Percentiles rank a stretch among this genome's conserved stretches.
phyloP scores from a whole-genome alignment of 2,329 filamentous ascomycete species.

The Cladosporium phlei region DNA sequence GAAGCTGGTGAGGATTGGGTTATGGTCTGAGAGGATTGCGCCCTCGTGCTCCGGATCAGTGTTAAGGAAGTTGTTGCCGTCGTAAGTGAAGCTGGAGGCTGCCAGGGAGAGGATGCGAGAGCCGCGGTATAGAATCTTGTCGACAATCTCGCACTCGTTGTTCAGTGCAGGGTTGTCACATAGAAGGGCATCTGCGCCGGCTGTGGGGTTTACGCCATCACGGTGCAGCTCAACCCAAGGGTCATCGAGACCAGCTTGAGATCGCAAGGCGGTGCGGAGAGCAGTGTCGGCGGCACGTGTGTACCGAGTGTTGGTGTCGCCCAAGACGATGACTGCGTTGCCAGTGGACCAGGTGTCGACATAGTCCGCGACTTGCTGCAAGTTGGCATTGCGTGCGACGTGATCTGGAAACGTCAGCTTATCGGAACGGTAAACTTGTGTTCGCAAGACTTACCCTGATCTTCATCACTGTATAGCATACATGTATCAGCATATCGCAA shows the following conservation, averaged over 20 bases:
- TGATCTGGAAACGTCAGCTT: too few species aligned
- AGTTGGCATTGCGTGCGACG: slow-evolving; percentile 53
- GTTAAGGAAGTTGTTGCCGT: slow-evolving; percentile 17
- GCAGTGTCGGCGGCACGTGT: slow-evolving; percentile 53
- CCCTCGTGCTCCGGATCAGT: slow-evolving; percentile 2
- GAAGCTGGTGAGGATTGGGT: slow-evolving; percentile 6
- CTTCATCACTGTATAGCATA: slow-evolving; percentile 35
- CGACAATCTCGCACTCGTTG: slow-evolving; percentile 59
- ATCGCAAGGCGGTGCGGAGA: slow-evolving; percentile 40
- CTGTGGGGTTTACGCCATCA: slow-evolving; percentile 26
- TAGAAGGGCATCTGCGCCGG: slow-evolving; percentile 24
- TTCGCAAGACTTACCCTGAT: too few species aligned
- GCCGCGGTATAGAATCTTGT: slow-evolving; percentile 61
- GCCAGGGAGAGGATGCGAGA: slow-evolving; percentile 24
- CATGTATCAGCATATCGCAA: background rate
- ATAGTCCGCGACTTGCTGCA: slow-evolving; percentile 56
- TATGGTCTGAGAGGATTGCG: slow-evolving; percentile 10
- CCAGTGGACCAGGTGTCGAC: slow-evolving; percentile 53
- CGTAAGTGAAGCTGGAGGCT: background rate
- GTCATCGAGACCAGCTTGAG: slow-evolving; percentile 52
- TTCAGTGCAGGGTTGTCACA: slow-evolving; percentile 56
- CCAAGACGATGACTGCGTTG: slow-evolving; percentile 60
- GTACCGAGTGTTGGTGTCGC: slow-evolving; percentile 64
- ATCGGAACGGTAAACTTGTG: too few species aligned
- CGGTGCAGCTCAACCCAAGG: slow-evolving; percentile 53